Conservation (phyloP, 257 asterid species). For the Fraxinus pennsylvanica region DNA sequence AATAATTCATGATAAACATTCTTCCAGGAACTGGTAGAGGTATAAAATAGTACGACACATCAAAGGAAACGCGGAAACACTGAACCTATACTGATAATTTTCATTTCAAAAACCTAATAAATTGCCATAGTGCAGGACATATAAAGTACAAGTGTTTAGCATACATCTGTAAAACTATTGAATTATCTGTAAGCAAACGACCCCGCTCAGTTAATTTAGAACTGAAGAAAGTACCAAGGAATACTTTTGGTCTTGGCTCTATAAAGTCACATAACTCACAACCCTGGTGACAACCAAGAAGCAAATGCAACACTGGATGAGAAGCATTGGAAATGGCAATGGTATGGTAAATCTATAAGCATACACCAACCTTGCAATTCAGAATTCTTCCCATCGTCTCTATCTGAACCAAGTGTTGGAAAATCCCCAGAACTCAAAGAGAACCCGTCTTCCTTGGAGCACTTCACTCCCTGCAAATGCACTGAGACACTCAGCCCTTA, state of each 20-base stretch:
- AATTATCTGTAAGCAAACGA: slow-evolving; percentile 10
- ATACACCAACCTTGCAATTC: slow-evolving; percentile 60
- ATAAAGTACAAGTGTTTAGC: background rate
- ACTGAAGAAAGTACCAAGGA: slow-evolving; percentile 1
- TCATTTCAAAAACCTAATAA: background rate
- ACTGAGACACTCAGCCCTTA: slow-evolving; percentile 14
- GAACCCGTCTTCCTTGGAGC: slow-evolving; percentile 72
- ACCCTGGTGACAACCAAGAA: slow-evolving; percentile 13
- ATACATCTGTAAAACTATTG: slow-evolving; percentile 13
- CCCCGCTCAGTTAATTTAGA: slow-evolving; percentile 15
- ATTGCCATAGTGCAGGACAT: background rate
- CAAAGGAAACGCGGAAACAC: background rate
- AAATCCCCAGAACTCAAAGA: slow-evolving; percentile 89
- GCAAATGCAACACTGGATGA: slow-evolving; percentile 1
- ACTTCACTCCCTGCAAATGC: slow-evolving; percentile 61
- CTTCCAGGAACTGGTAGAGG: background rate
- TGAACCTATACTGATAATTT: background rate
- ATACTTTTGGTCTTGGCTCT: slow-evolving; percentile 11
- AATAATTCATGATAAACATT: background rate
- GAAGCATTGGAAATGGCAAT: slow-evolving; percentile 18
- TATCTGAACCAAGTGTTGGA: slow-evolving; percentile 85
- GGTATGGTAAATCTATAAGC: slow-evolving; percentile 10
- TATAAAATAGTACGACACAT: background rate
- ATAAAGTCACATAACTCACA: slow-evolving; percentile 20
- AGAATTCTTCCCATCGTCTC: slow-evolving; percentile 52